Percentiles rank a stretch among this genome's conserved stretches.
phyloP scores from a whole-genome alignment of 805 yeast species.

The Wickerhamomyces alni region DNA sequence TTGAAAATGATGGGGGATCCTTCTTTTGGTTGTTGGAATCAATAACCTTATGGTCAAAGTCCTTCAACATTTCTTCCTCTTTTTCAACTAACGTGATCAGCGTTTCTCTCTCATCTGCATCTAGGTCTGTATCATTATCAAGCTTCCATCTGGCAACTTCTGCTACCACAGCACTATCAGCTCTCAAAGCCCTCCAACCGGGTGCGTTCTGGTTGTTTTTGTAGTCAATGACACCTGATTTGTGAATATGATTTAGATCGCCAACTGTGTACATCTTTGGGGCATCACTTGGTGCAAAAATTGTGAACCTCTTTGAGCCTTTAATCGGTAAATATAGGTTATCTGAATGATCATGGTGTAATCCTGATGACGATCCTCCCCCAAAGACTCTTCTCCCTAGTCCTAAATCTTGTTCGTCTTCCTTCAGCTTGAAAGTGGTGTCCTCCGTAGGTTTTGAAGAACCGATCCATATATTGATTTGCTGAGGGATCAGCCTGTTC shows the following conservation, averaged over 20 bases:
- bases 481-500: constrained; percentile 50
- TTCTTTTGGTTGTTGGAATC: constrained; percentile 14
- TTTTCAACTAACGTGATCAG: constrained; percentile 23
- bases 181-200: constrained; percentile 54
- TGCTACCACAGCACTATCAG: constrained; percentile 54
- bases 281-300: constrained; percentile 61
- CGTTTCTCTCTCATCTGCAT: constrained; percentile 16
- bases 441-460: constrained; percentile 16
- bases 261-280: constrained; percentile 60
- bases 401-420: constrained; percentile 25
- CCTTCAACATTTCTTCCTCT: constrained; percentile 21
- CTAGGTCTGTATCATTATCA: constrained; percentile 22
- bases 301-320: constrained; percentile 62
- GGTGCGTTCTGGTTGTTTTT: constrained; percentile 47
- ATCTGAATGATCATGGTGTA: constrained; percentile 80
- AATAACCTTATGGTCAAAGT: constrained; percentile 16
- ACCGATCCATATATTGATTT: constrained; percentile 74
- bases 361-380: constrained; percentile 60
- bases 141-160: constrained; percentile 42
- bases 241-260: constrained; percentile 40
- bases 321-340: constrained; percentile 56
- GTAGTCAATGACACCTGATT: constrained; percentile 68
- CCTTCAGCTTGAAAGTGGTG: constrained; percentile 14
- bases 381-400: constrained; percentile 54
- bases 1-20: constrained; percentile 69